Conservation (phyloP, 176 grass and related monocot genomes). For the Oropetium thomaeum region DNA sequence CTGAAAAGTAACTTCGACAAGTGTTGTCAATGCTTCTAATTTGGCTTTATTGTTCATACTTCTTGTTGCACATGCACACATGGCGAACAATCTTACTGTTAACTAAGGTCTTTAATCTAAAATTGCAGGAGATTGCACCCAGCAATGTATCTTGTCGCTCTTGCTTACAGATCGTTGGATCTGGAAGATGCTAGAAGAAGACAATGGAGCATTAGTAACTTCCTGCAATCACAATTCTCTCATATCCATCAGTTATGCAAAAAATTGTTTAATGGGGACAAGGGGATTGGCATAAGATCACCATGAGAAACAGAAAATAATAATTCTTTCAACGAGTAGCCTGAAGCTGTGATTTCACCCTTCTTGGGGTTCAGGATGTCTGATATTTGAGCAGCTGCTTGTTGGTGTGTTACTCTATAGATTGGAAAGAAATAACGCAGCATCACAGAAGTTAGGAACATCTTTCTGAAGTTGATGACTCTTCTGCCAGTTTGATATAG, state of each 20-base stretch:
- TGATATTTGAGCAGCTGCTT: neutral
- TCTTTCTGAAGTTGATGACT: neutral
- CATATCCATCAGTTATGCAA: constrained; percentile 48
- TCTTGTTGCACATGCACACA: neutral
- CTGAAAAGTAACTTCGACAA: constrained; percentile 68
- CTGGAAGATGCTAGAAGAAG: constrained; percentile 70
- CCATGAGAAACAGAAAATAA: neutral
- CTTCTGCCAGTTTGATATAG: neutral
- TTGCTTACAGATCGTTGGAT: constrained; percentile 94
- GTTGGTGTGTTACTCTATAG: neutral
- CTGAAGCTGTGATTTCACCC: neutral
- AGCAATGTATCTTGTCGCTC: constrained; percentile 77
- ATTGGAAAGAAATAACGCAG: neutral
- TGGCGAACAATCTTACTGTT: neutral
- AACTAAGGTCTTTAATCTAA: constrained; percentile 7
- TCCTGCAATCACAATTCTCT: constrained; percentile 47
- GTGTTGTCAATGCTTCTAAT: neutral
- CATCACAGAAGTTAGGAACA: neutral
- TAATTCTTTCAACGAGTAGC: neutral
- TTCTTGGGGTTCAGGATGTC: neutral
- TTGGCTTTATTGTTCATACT: constrained; percentile 4
- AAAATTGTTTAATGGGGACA: constrained; percentile 36
- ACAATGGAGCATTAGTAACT: constrained; percentile 47
- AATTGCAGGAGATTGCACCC: constrained; percentile 93
- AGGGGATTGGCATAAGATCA: constrained; percentile 16